phyloP scores from a whole-genome alignment of 495 filamentous ascomycete genomes.

The Bacidia gigantensis region DNA sequence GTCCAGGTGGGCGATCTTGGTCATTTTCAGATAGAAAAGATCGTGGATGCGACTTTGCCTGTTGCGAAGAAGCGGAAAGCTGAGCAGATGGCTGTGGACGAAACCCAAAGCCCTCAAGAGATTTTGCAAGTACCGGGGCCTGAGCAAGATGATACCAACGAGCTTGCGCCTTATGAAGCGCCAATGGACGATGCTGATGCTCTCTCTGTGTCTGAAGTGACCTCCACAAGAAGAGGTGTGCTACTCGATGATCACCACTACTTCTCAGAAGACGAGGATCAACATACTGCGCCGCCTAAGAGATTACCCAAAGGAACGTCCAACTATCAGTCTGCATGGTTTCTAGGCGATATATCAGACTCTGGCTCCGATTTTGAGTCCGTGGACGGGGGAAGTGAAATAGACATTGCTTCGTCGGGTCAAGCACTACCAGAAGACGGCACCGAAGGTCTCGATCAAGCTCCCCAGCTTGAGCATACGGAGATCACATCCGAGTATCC shows the following conservation, averaged over 20 bases:
- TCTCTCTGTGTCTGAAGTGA: constrained; percentile 38
- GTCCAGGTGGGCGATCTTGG: constrained; percentile 91
- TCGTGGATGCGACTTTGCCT: constrained; percentile 53
- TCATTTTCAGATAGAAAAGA: constrained; percentile 84
- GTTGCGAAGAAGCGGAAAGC: constrained; percentile 40
- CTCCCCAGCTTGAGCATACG: constrained; percentile 42
- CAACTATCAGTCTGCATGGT: constrained; percentile 88
- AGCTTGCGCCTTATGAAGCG: constrained; percentile 71
- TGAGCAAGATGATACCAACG: constrained; percentile 68
- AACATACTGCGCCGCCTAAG: constrained; percentile 48
- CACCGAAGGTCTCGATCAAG: constrained; percentile 31
- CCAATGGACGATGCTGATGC: constrained; percentile 57
- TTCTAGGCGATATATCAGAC: constrained; percentile 70
- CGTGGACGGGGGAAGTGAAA: constrained; percentile 36
- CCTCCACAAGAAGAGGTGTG: constrained; percentile 56
- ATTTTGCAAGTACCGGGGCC: constrained; percentile 54
- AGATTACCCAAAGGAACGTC: constrained; percentile 83
- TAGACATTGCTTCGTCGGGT: constrained; percentile 33
- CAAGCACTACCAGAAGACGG: constrained; percentile 21
- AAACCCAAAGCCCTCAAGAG: constrained; percentile 29
- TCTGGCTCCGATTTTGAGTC: constrained; percentile 76
- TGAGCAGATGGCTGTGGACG: constrained; percentile 59
- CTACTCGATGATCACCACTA: constrained; percentile 95
- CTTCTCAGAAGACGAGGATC: constrained; percentile 81
- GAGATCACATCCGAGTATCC: constrained; percentile 77